These are phyloP conservation scores for Phytophthora palmivora DNA, from an alignment of 352 stramenopile species.

Conservation along the genomic window DNA sequence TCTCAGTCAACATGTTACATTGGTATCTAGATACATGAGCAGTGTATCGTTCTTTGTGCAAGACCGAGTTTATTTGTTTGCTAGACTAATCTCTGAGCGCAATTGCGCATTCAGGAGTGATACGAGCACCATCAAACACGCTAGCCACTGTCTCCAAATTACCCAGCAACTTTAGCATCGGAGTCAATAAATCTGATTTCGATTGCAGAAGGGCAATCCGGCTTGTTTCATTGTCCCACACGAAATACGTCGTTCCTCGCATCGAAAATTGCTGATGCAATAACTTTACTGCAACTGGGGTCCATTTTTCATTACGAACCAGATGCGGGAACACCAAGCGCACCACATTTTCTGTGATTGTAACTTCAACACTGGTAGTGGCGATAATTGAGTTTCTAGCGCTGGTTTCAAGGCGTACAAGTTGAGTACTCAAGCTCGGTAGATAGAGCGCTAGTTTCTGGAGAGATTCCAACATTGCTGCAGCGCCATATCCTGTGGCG, in stretches of 20 bases:
- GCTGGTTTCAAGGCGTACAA: not conserved
- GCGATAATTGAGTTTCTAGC: not conserved
- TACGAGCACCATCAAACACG: conserved; percentile 2
- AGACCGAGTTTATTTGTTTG: too few species aligned
- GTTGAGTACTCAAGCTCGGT: not conserved
- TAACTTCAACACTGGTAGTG: not conserved
- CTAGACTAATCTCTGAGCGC: not conserved
- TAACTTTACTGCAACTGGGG: not conserved
- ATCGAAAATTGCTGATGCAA: conserved; percentile 2
- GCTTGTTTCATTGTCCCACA: conserved; percentile 1
- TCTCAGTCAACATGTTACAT: too few species aligned
- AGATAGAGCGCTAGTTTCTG: not conserved
- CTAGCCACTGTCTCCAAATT: conserved; percentile 3
- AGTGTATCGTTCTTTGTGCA: too few species aligned
- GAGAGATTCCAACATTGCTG: conserved; percentile 1
- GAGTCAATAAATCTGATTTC: conserved; percentile 8
- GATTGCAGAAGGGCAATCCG: not conserved
- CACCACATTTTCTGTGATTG: not conserved
- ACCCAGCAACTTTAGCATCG: conserved; percentile 9
- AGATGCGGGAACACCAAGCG: conserved; percentile 1
- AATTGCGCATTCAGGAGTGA: conserved; percentile 3
- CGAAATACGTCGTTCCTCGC: not conserved
- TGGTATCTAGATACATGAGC: too few species aligned
- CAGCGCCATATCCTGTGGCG: not conserved
- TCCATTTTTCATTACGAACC: not conserved